Evolutionary conservation across 116 monocot species (phyloP), one percentile per base, ranked within the genome.

Genomic region (Papilionanthe hybrid): DNA sequence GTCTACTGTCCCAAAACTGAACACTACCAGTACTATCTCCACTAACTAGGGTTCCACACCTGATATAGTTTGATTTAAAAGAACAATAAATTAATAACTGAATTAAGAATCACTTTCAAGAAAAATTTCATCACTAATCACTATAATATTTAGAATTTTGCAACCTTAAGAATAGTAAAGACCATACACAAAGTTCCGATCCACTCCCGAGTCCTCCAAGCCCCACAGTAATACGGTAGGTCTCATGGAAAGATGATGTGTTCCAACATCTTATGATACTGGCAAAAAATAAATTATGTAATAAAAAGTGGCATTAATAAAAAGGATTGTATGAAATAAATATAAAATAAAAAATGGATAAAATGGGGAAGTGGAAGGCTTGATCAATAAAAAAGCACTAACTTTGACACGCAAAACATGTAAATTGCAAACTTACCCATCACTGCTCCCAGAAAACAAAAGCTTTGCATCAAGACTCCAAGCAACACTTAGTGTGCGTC

Each of bases 251-350:
- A 77, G 84, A 81, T 32, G 58, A 77, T 37, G 88, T 77, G 78
- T 92, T 81, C 99, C 99, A 99, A 65, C 99, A 95, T 83, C 95
- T 92, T 74, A 99, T 93, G 29, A 95, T 75, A 41, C 99, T 99
- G 86, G 56, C 86, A 82, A 49, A 65, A 12, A 75, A 72, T 1
- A 58, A 78, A 60, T 83, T 78, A 29, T n/a, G 55, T 67, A 29
- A 42, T 7, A 48, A 78, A 79, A 63, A 60, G 20, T 41, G 41
- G 28, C 32, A 66, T 25, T 27, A 72, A 72, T 72, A 25, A 60
- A 30, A 12, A 55, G 42, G 60, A 71, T 44, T 50, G 28, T 20
- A 77, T 29, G n/a, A 20, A 30, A 69, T 7, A 32, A 32, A 69
- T 13, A 69, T 63, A 63, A 63, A 63, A 13, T n/a, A 9, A 76